Conservation (phyloP, 31 red algal genomes). For the Bonnemaisonia californica region DNA sequence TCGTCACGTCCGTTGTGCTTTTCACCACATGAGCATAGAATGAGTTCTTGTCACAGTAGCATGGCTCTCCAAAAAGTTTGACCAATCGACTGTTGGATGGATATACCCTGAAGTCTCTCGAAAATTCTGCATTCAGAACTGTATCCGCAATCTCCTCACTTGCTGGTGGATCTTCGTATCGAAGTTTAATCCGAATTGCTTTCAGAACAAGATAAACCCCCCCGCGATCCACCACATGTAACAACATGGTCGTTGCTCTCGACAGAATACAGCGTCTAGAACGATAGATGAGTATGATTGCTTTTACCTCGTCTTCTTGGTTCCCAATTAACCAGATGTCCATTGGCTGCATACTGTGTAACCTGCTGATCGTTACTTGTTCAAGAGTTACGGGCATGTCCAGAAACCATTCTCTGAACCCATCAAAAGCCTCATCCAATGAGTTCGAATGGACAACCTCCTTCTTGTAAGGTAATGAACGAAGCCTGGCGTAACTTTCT, state of each 20-base stretch:
- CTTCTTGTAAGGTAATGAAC: neutral
- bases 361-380: neutral
- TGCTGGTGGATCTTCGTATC: neutral
- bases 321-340: neutral
- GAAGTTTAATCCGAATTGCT: neutral
- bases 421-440: neutral
- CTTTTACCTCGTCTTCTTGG: neutral
- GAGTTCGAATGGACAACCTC: neutral
- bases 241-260: neutral
- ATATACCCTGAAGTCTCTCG: neutral
- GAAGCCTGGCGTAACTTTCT: neutral
- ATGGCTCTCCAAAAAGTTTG: neutral
- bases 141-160: neutral
- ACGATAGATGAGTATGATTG: neutral
- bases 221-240: neutral
- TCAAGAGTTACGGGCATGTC: neutral
- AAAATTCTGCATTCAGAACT: neutral
- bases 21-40: neutral
- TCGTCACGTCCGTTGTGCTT: neutral
- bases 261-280: neutral
- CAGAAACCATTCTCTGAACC: neutral
- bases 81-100: neutral
- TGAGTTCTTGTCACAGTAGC: neutral
- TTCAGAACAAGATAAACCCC: neutral
- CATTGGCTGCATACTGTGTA: neutral